phyloP scores from a whole-genome alignment of 148 eudicot species.

The Rhododendron kiyosumense region DNA sequence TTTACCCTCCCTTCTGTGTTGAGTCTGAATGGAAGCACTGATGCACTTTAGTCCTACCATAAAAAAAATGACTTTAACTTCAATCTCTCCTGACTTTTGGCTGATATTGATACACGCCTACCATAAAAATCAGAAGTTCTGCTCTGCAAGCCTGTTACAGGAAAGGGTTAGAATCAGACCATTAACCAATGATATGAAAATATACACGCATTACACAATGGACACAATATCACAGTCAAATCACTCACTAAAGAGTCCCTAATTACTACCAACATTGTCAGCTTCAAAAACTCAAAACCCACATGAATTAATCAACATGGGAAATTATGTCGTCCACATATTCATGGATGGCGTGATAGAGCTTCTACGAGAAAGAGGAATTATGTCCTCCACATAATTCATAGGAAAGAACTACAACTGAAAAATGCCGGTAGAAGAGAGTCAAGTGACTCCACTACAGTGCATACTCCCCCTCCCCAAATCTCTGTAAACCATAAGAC shows the following conservation, averaged over 20 bases:
- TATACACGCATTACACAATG: background rate
- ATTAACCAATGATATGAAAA: background rate
- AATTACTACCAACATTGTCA: background rate
- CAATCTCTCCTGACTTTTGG: background rate
- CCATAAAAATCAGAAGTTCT: background rate
- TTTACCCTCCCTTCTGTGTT: background rate
- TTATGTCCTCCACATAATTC: background rate
- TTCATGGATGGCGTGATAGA: background rate
- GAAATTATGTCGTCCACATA: background rate
- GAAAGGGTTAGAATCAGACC: background rate
- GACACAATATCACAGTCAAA: background rate
- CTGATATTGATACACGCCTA: background rate
- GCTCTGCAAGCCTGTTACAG: constrained; percentile 8
- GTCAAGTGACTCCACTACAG: background rate
- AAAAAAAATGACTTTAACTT: background rate
- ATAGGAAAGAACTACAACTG: background rate
- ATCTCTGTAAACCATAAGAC: background rate
- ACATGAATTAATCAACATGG: background rate
- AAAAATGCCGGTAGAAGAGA: background rate
- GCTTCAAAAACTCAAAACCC: background rate
- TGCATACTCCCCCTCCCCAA: background rate
- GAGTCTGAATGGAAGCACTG: background rate
- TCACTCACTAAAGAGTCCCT: background rate
- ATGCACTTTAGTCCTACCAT: background rate
- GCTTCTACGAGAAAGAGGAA: background rate